A percentile compares a stretch with the other conserved stretches of the same genome.
phyloP scores from a whole-genome alignment of 2,329 filamentous ascomycete genomes.

The Penicillium paneum region DNA sequence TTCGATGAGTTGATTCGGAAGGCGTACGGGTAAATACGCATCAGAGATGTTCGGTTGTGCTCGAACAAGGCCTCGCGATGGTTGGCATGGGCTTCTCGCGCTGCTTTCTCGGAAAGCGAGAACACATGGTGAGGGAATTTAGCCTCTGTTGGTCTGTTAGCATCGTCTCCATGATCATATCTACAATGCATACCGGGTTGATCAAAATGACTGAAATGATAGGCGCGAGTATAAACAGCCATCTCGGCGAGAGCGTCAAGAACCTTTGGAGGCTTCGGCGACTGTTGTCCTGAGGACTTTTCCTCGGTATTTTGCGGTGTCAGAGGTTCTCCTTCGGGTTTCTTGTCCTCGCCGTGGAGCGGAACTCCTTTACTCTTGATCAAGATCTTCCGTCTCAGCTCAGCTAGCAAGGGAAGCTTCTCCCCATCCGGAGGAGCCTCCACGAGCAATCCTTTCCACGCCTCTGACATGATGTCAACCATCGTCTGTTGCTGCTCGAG shows the following conservation, averaged over 20 bases:
- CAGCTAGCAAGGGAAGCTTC: conserved; percentile 64
- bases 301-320: conserved; percentile 5
- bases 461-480: conserved; percentile 89
- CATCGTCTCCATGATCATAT: background rate
- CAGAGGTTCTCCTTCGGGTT: conserved; percentile 12
- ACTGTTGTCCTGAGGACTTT: conserved; percentile 2
- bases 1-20: conserved; percentile 81
- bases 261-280: conserved; percentile 57
- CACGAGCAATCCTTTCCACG: conserved; percentile 74
- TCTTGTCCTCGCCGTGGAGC: conserved; percentile 37
- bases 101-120: conserved; percentile 59
- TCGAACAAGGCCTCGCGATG: conserved; percentile 64
- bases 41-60: conserved; percentile 77
- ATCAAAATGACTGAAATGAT: conserved; percentile 71
- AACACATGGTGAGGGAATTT: conserved; percentile 61
- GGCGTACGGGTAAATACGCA: conserved; percentile 85
- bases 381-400: conserved; percentile 75
- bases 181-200: conserved; percentile 54
- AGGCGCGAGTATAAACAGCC: conserved; percentile 82
- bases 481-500: conserved; percentile 82
- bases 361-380: conserved; percentile 73
- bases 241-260: conserved; percentile 69
- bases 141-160: conserved; percentile 36
- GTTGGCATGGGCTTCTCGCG: conserved; percentile 61
- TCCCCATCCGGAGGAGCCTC: conserved; percentile 54